These are phyloP conservation scores for Dipodascus albidus DNA, from an alignment of 805 yeast species.

Conservation along the genomic window DNA sequence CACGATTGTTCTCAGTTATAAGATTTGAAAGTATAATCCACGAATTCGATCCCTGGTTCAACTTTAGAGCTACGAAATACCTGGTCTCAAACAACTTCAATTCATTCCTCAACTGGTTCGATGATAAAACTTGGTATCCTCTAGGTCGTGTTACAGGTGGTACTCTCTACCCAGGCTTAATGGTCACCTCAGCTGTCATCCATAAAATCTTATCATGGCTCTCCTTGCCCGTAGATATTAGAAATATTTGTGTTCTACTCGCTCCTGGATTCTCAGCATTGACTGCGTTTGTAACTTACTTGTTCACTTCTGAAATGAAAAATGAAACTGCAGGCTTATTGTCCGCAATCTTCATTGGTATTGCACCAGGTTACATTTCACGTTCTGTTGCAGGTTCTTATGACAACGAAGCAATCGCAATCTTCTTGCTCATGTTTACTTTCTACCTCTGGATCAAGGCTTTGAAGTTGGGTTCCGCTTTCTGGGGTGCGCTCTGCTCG, in stretches of 20 bases:
- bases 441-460: conserved; percentile 95
- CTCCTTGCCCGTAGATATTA: conserved; percentile 73
- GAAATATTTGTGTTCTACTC: conserved; percentile 89
- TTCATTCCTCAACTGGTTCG: conserved; percentile 96
- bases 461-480: conserved; percentile 78
- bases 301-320: conserved; percentile 82
- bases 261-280: conserved; percentile 95
- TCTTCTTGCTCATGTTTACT: conserved; percentile 88
- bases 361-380: conserved; percentile 97
- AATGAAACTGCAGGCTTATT: conserved; percentile 80
- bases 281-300: conserved; percentile 83
- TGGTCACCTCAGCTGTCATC: conserved; percentile 93
- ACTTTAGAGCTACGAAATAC: conserved; percentile 91
- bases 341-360: conserved; percentile 93
- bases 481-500: conserved; percentile 76
- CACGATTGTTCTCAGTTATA: conserved; percentile 91
- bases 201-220: conserved; percentile 52
- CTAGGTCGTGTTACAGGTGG: conserved; percentile 99
- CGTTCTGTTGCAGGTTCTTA: conserved; percentile 99
- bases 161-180: conserved; percentile 92
- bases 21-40: conserved; percentile 94
- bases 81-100: conserved; percentile 73
- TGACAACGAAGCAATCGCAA: conserved; percentile 98
- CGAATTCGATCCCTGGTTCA: conserved; percentile 62
- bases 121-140: conserved; percentile 98